Base-by-base conservation (phyloP, 2,329 filamentous ascomycete genomes). In the Parastagonospora nodorum region DNA sequence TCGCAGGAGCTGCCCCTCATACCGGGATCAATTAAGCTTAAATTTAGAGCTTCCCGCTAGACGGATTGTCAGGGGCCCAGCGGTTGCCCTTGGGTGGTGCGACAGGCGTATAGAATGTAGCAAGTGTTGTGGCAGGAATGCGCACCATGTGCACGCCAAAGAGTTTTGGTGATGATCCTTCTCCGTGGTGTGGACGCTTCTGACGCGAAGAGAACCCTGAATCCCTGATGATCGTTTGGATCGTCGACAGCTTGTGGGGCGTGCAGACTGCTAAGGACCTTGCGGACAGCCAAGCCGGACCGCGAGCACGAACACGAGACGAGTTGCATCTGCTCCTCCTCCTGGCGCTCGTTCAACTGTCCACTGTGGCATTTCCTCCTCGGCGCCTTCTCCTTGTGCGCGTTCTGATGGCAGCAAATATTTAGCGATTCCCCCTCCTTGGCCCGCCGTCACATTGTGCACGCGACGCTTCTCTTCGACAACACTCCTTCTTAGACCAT, bases 401-500 rank as follows among this genome's bases (percentile, higher is more conserved):
- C 32, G 31, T 51, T 55, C 42, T 32, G 36, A 69, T 69, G 63
- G 64, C 59, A 58, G 52, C 40, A 31, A 46, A 51, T 24, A 60
- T 49, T 15, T 60, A 55, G 48, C 38, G 27, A 43, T 40, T 36
- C 19, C 39, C 39, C 42, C 42, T 48, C 41, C 40, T 37, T 50
- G 44, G 28, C 38, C 48, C 46, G 30, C 29, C 27, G 37, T 31
- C 29, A n/a, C 37, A 31, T 37, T 37, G 44, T 41, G 42, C 58
- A 50, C 51, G 29, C 41, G 38, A 29, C 50, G 40, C 51, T 44
- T 33, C 40, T 42, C 38, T 51, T 42, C 41, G 39, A 27, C 52
- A 36, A 37, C 48, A 32, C 38, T 50, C 42, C 42, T 24, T 24
- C 19, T 45, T 45, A 24, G 51, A 51, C 48, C 62, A 85, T 88